Evolutionary conservation across 371 early-diverging fungal species (phyloP).

Genomic region (Lichtheimia corymbifera): DNA sequence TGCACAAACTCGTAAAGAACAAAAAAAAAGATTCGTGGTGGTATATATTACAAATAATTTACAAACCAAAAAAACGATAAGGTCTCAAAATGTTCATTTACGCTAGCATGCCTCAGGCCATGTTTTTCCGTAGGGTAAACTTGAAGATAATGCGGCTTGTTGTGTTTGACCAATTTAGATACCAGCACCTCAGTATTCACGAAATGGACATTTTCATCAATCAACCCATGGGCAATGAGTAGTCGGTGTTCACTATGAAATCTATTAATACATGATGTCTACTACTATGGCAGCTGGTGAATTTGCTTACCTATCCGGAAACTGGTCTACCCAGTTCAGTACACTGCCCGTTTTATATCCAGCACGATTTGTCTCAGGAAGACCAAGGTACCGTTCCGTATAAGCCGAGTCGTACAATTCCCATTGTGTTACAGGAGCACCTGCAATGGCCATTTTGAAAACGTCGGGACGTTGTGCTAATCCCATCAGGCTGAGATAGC

Average conservation of each 20-base stretch:
- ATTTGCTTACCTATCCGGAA: constrained; percentile 60
- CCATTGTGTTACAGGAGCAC: constrained; percentile 81
- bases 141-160: constrained; percentile 68
- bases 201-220: constrained; percentile 86
- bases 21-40: too few species aligned
- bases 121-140: constrained; percentile 78
- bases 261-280: too few species aligned
- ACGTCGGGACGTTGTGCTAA: constrained; percentile 62
- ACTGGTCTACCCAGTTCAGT: constrained; percentile 50
- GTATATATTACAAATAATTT: constrained; percentile 51
- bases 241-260: constrained; percentile 60
- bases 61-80: constrained; percentile 71
- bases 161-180: constrained; percentile 52
- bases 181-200: constrained; percentile 65
- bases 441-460: constrained; percentile 74
- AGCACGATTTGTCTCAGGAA: constrained; percentile 49
- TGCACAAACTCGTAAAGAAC: too few species aligned
- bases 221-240: constrained; percentile 74
- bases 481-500: constrained; percentile 75
- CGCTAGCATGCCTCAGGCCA: constrained; percentile 68
- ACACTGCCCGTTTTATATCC: constrained; percentile 60
- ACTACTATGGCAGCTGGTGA: too few species aligned
- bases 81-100: constrained; percentile 82
- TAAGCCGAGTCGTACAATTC: constrained; percentile 78
- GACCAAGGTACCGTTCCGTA: constrained; percentile 79